Conservation (phyloP, 2,329 filamentous ascomycete species). For the Xylariales sp. region DNA sequence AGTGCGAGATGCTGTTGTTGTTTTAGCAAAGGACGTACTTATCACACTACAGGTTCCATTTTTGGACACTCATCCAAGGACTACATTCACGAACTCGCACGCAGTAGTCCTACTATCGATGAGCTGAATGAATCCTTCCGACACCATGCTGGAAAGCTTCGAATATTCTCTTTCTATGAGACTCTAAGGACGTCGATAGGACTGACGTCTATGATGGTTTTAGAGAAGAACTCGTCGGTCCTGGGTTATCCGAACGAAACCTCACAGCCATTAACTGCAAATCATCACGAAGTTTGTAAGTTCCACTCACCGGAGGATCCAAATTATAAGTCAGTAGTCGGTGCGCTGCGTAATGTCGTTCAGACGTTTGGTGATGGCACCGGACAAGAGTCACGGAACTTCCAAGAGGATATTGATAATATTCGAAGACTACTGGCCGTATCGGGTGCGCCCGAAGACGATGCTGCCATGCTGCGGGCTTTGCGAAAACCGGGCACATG, state of each 20-base stretch:
- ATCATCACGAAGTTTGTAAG: conserved; percentile 28
- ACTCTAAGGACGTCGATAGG: conserved; percentile 20
- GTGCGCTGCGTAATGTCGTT: conserved; percentile 14
- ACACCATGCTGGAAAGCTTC: conserved; percentile 20
- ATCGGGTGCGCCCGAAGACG: too few species aligned
- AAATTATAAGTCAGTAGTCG: conserved; percentile 16
- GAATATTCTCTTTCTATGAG: conserved; percentile 32
- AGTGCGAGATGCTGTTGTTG: too few species aligned
- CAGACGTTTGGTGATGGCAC: too few species aligned
- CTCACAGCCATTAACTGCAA: conserved; percentile 18
- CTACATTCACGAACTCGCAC: conserved; percentile 22
- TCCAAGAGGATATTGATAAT: conserved; percentile 2
- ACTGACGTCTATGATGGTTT: conserved; percentile 13
- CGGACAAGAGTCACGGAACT: neutral
- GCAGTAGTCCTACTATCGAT: conserved; percentile 16
- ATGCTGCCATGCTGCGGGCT: too few species aligned
- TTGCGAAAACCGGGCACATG: too few species aligned
- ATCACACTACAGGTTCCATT: too few species aligned
- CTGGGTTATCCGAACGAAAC: conserved; percentile 25
- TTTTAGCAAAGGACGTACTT: too few species aligned
- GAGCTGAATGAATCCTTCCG: conserved; percentile 31
- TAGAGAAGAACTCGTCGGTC: conserved; percentile 22
- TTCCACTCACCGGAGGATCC: conserved; percentile 16
- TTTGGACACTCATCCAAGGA: conserved; percentile 16
- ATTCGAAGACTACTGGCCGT: conserved; percentile 3